These are phyloP conservation scores for Gossypium ekmanianum DNA, from an alignment of 345 rosid genomes.

Conservation along the genomic window DNA sequence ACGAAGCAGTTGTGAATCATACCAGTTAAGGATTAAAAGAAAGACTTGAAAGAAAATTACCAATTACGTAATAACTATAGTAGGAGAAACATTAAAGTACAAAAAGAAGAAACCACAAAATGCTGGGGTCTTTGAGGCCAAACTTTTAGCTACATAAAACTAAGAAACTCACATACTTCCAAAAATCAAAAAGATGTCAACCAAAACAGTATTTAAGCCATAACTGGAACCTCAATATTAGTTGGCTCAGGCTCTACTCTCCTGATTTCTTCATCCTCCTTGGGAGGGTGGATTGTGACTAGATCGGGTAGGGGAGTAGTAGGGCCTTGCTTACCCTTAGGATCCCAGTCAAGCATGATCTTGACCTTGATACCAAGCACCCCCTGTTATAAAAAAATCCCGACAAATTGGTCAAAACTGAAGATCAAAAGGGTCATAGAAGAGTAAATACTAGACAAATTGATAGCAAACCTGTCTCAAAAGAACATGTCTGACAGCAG, in stretches of 20 bases:
- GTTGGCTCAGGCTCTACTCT: constrained; percentile 21
- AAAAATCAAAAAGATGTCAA: neutral
- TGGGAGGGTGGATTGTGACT: constrained; percentile 73
- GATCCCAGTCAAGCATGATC: constrained; percentile 91
- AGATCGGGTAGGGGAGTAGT: constrained; percentile 73
- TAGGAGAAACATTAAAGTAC: neutral
- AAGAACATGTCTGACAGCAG: constrained; percentile 88
- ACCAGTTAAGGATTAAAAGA: too few species aligned
- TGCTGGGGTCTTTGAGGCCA: neutral
- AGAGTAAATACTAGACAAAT: neutral
- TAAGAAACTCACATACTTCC: neutral
- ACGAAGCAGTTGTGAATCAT: too few species aligned
- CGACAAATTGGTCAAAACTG: neutral
- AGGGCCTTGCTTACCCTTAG: constrained; percentile 77
- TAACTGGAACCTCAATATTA: constrained; percentile 38
- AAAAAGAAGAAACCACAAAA: neutral
- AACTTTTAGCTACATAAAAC: neutral
- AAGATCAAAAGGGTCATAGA: neutral
- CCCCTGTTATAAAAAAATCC: constrained; percentile 40
- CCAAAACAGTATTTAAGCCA: constrained; percentile 23
- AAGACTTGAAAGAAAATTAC: neutral
- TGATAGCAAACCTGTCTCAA: constrained; percentile 64
- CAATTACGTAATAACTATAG: neutral
- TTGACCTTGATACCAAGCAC: constrained; percentile 86
- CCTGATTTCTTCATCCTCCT: constrained; percentile 49